These are phyloP conservation scores for Calocybe gangraenosa DNA, from an alignment of 768 basidiomycete species.

Conservation along the genomic window DNA sequence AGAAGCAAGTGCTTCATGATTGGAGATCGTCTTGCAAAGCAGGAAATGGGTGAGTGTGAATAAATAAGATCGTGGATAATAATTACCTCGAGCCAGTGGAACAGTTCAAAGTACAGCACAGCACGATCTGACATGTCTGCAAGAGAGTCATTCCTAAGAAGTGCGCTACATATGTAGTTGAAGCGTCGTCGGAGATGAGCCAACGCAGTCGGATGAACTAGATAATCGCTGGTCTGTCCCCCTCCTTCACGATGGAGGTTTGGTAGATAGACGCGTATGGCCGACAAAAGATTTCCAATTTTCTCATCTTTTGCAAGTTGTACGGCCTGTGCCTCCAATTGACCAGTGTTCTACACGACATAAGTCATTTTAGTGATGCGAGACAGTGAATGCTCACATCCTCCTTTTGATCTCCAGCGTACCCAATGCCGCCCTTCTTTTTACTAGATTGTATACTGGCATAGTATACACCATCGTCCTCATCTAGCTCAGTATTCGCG, in stretches of 20 bases:
- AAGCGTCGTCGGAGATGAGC: slow-evolving; percentile 90
- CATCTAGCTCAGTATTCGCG: slow-evolving; percentile 29
- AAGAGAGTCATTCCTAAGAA: slow-evolving; percentile 88
- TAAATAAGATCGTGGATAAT: background rate
- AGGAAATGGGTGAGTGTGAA: slow-evolving; percentile 5
- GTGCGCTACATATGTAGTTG: slow-evolving; percentile 80
- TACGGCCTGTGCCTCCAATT: slow-evolving; percentile 68
- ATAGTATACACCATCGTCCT: slow-evolving; percentile 53
- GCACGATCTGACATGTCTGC: slow-evolving; percentile 91
- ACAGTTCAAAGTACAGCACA: slow-evolving; percentile 81
- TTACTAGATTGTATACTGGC: slow-evolving; percentile 43
- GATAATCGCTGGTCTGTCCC: slow-evolving; percentile 80
- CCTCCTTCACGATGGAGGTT: slow-evolving; percentile 73
- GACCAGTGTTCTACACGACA: slow-evolving; percentile 63
- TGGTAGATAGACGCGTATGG: slow-evolving; percentile 82
- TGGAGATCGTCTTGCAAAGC: slow-evolving; percentile 72
- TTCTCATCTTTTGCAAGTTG: slow-evolving; percentile 73
- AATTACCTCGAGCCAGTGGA: slow-evolving; percentile 88
- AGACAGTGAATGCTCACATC: slow-evolving; percentile 55
- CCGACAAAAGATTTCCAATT: slow-evolving; percentile 61
- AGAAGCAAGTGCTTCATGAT: slow-evolving; percentile 87
- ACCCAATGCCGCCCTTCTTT: slow-evolving; percentile 78
- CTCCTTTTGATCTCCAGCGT: slow-evolving; percentile 79
- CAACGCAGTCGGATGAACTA: slow-evolving; percentile 88
- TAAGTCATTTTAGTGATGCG: slow-evolving; percentile 1